A percentile compares a stretch with the other conserved stretches of the same genome.
Evolutionary conservation across 192 early-diverging fungal species (phyloP).

Genomic region (Mortierella hygrophila): DNA sequence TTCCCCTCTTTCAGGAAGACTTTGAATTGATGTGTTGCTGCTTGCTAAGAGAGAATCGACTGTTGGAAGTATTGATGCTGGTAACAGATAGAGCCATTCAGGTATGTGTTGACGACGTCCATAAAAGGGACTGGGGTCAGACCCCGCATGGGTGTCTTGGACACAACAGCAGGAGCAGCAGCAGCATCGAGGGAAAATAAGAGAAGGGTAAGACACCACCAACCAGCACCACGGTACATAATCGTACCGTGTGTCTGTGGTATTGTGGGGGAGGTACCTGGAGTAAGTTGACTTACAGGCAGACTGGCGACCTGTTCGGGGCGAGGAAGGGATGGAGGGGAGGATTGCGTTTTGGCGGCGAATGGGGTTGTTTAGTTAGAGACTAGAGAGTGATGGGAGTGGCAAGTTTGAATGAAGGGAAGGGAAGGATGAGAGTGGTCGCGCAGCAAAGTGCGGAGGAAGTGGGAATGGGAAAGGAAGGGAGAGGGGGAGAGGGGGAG

Average conservation of each 20-base stretch:
- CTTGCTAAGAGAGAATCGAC: not conserved
- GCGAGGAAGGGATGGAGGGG: not conserved
- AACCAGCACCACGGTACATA: not conserved
- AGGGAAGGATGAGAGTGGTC: not conserved
- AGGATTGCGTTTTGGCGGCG: too few species aligned
- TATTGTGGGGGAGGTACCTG: not conserved
- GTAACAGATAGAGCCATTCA: too few species aligned
- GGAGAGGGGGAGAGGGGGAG: not conserved
- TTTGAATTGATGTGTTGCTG: too few species aligned
- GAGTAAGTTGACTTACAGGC: not conserved
- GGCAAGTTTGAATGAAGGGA: not conserved
- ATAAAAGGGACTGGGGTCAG: not conserved
- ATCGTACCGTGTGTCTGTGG: not conserved
- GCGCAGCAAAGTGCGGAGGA: constrained; percentile 7
- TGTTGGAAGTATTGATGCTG: not conserved
- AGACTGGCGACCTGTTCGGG: not conserved
- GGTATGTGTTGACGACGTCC: not conserved
- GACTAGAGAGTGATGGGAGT: not conserved
- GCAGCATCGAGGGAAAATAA: not conserved
- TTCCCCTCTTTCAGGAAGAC: not conserved
- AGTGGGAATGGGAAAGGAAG: constrained; percentile 1
- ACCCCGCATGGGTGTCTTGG: not conserved
- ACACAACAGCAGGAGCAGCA: not conserved
- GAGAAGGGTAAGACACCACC: not conserved
- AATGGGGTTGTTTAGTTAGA: too few species aligned